These are phyloP conservation scores for Trichophyton mentagrophytes DNA, from an alignment of 2,329 filamentous ascomycete genomes.

Conservation along the genomic window DNA sequence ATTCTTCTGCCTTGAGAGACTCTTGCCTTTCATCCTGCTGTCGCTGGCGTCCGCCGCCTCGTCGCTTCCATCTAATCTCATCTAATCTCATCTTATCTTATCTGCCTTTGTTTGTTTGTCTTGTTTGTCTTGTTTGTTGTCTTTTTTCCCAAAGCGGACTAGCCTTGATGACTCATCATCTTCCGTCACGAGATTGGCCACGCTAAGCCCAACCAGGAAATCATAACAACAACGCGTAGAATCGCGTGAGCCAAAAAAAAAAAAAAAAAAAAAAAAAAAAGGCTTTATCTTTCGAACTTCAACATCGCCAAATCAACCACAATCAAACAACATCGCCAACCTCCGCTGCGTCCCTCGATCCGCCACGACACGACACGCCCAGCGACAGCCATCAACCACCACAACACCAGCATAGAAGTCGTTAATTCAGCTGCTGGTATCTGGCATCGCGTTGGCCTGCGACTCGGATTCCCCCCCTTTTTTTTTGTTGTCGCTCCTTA, in stretches of 20 bases:
- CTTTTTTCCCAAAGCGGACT: background rate
- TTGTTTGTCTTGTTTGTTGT: background rate
- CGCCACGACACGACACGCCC: background rate
- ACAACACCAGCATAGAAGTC: too few species aligned
- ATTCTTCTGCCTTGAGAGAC: background rate
- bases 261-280: background rate
- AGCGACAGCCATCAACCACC: background rate
- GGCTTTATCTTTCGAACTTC: background rate
- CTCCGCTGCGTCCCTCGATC: background rate
- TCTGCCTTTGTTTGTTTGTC: background rate
- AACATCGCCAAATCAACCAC: background rate
- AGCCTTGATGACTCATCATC: background rate
- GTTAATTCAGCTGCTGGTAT: too few species aligned
- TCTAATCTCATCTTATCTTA: background rate
- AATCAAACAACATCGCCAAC: background rate
- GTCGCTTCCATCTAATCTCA: background rate
- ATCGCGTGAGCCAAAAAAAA: background rate
- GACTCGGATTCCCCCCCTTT: background rate
- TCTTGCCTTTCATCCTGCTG: background rate
- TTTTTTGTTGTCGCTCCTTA: background rate
- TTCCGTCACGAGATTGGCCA: background rate
- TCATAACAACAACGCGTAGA: conserved; percentile 1
- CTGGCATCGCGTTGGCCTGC: background rate
- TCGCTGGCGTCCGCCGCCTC: background rate
- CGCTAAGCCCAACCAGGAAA: background rate